Conservation (phyloP, 441 rosid genomes). For the Euphorbia celastroides region DNA sequence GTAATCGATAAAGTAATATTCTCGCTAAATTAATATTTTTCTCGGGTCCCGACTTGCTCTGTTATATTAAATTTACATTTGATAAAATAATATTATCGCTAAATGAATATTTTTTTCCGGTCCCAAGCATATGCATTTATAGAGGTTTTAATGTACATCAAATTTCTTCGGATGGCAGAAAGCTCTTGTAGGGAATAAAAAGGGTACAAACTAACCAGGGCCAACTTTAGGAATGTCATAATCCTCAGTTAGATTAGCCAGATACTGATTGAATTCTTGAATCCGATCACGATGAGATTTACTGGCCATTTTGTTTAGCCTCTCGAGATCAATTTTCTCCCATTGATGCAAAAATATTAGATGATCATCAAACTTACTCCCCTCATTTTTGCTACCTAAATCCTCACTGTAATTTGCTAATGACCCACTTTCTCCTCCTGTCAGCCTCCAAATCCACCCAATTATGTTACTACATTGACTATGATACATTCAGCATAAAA, state of each 20-base stretch:
- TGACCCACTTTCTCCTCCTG: slow-evolving; percentile 32
- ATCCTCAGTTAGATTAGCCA: slow-evolving; percentile 55
- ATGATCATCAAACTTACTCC: slow-evolving; percentile 22
- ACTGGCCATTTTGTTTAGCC: slow-evolving; percentile 40
- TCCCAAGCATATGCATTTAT: too few relatives aligned
- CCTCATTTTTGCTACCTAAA: slow-evolving; percentile 22
- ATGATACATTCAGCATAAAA: background rate
- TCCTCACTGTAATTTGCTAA: slow-evolving; percentile 25
- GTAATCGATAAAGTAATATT: too few relatives aligned
- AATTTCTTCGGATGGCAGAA: too few relatives aligned
- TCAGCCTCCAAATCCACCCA: slow-evolving; percentile 8
- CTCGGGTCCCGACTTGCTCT: too few relatives aligned
- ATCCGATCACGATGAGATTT: slow-evolving; percentile 49
- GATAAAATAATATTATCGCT: too few relatives aligned
- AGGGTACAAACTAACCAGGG: slow-evolving; percentile 36
- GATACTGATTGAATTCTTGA: slow-evolving; percentile 54
- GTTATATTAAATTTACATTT: too few relatives aligned
- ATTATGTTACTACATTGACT: background rate
- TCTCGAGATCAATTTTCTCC: slow-evolving; percentile 35
- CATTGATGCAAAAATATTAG: slow-evolving; percentile 45
- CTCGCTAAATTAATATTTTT: too few relatives aligned
- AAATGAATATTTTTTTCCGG: too few relatives aligned
- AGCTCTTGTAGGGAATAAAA: too few relatives aligned
- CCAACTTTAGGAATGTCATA: slow-evolving; percentile 61
- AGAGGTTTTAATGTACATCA: too few relatives aligned